These are phyloP conservation scores for Lachnellula cervina DNA, from an alignment of 2,329 filamentous ascomycete species.

Conservation along the genomic window DNA sequence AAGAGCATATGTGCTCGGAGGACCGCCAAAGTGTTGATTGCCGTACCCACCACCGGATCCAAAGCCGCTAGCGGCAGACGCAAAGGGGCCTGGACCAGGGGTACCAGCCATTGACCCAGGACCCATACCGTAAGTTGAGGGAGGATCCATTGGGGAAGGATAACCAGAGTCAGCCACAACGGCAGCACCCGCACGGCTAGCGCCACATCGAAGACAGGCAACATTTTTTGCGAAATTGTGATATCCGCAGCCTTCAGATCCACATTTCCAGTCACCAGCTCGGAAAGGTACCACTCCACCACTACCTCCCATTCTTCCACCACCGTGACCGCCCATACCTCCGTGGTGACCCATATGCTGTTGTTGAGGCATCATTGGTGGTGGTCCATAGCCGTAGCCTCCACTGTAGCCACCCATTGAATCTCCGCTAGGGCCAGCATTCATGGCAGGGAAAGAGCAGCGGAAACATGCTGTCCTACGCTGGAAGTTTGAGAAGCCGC, in stretches of 20 bases:
- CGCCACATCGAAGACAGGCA: constrained; percentile 92
- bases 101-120: constrained; percentile 83
- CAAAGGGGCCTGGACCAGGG: constrained; percentile 71
- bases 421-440: constrained; percentile 65
- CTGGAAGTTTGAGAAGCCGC: constrained; percentile 99
- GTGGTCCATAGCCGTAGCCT: constrained; percentile 66
- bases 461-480: constrained; percentile 97
- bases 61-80: constrained; percentile 64
- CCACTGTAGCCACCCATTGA: constrained; percentile 60
- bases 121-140: constrained; percentile 78
- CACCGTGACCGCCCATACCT: constrained; percentile 49
- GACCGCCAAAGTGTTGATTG: constrained; percentile 79
- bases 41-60: constrained; percentile 58
- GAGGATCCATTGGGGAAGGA: constrained; percentile 82
- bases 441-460: constrained; percentile 96
- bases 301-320: constrained; percentile 72
- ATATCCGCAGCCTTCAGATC: constrained; percentile 93
- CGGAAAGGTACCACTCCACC: constrained; percentile 92
- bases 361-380: constrained; percentile 73
- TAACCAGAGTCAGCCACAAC: constrained; percentile 93
- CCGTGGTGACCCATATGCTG: constrained; percentile 65
- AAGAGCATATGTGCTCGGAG: constrained; percentile 82
- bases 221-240: constrained; percentile 99
- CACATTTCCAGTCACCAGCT: constrained; percentile 98
- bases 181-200: constrained; percentile 86